Conservation (phyloP, 2,329 filamentous ascomycete genomes). For the Neofusicoccum cordaticola region DNA sequence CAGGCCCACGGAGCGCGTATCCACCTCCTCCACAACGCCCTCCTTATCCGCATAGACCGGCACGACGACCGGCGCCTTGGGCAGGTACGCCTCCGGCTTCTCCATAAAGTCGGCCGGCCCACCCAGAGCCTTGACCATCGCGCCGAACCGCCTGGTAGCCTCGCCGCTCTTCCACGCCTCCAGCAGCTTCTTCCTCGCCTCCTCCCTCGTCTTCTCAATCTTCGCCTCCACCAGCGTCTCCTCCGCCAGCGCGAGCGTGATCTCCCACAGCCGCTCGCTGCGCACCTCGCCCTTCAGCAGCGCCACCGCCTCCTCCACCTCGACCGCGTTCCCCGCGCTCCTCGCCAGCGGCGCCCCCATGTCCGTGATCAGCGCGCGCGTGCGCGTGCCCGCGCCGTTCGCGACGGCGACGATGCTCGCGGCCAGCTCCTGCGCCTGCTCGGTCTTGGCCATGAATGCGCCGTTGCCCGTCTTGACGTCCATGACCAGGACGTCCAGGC, state of each 20-base stretch:
- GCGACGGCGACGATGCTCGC: constrained; percentile 13
- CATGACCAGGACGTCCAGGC: constrained; percentile 17
- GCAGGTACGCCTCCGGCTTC: not conserved
- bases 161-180: constrained; percentile 16
- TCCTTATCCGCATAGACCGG: constrained; percentile 3
- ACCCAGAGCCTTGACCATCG: constrained; percentile 5
- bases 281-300: constrained; percentile 16
- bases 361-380: constrained; percentile 13
- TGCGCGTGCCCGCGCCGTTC: constrained; percentile 11
- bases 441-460: constrained; percentile 12
- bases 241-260: constrained; percentile 13
- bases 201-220: not conserved
- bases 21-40: constrained; percentile 9
- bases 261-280: constrained; percentile 10
- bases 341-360: constrained; percentile 13
- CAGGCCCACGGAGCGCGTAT: constrained; percentile 13
- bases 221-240: constrained; percentile 13
- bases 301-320: constrained; percentile 17
- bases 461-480: constrained; percentile 18
- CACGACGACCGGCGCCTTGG: not conserved
- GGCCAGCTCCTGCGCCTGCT: constrained; percentile 7
- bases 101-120: constrained; percentile 13
- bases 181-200: not conserved
- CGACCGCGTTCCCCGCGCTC: constrained; percentile 15
- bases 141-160: not conserved